Conservation (phyloP, 768 basidiomycete species). For the Leucocoprinus birnbaumii region DNA sequence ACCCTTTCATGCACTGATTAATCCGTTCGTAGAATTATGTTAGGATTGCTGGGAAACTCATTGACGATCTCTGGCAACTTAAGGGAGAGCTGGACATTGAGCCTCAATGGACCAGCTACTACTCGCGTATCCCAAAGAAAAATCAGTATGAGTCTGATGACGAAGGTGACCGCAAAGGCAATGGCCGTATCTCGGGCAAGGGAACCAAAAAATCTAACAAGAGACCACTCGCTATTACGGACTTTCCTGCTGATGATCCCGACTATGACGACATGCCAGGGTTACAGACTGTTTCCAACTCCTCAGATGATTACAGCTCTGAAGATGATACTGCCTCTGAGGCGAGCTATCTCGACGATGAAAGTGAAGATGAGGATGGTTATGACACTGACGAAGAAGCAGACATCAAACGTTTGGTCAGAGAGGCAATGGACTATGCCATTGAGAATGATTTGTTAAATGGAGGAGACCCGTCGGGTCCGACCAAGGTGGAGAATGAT, state of each 20-base stretch:
- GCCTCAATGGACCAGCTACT: constrained; percentile 59
- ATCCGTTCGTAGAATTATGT: constrained; percentile 52
- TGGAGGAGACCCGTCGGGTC: constrained; percentile 30
- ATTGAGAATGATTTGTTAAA: constrained; percentile 61
- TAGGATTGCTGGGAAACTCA: constrained; percentile 43
- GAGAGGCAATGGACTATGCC: constrained; percentile 73
- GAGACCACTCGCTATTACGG: constrained; percentile 50
- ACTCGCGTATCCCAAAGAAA: constrained; percentile 22
- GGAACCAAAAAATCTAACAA: constrained; percentile 40
- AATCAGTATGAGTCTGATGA: constrained; percentile 21
- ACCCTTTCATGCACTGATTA: background rate
- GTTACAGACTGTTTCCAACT: constrained; percentile 64
- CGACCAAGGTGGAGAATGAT: constrained; percentile 42
- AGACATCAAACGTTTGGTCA: constrained; percentile 52
- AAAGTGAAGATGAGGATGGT: constrained; percentile 32
- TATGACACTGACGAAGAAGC: constrained; percentile 72
- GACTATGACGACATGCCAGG: constrained; percentile 61
- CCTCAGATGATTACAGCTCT: constrained; percentile 42
- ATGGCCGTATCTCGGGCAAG: constrained; percentile 17
- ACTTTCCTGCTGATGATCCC: constrained; percentile 36
- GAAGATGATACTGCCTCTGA: constrained; percentile 32
- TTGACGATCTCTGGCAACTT: constrained; percentile 67
- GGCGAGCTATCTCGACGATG: constrained; percentile 34
- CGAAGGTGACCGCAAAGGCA: constrained; percentile 15
- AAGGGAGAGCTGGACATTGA: constrained; percentile 43